phyloP scores from a whole-genome alignment of 108 stramenopile genomes.

The Nitzschia sp. region DNA sequence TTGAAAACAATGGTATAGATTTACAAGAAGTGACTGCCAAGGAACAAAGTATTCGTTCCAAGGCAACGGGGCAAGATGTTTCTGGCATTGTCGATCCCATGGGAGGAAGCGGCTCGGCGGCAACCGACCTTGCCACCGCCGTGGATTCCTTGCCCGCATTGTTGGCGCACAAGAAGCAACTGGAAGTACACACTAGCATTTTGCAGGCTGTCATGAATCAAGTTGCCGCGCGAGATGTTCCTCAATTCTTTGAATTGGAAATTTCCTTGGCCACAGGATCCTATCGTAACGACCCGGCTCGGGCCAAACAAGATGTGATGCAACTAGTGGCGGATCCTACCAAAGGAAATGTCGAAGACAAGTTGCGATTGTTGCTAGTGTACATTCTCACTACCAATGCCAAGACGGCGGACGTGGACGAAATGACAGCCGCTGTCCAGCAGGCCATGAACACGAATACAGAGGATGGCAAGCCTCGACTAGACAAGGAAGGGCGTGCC shows the following conservation, averaged over 20 bases:
- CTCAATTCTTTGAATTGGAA: constrained; percentile 95
- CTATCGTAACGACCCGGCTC: constrained; percentile 74
- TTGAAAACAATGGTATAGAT: constrained; percentile 93
- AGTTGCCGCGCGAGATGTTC: constrained; percentile 95
- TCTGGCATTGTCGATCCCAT: constrained; percentile 30
- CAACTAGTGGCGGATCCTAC: constrained; percentile 72
- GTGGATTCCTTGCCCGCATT: constrained; percentile 95
- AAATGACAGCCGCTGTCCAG: constrained; percentile 75
- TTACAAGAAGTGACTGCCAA: constrained; percentile 88
- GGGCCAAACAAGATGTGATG: constrained; percentile 82
- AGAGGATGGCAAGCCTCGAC: constrained; percentile 47
- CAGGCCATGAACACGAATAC: constrained; percentile 54
- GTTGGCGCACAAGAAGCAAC: constrained; percentile 92
- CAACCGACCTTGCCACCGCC: constrained; percentile 78
- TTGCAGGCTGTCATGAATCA: constrained; percentile 97
- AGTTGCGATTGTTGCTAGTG: constrained; percentile 90
- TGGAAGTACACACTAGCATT: constrained; percentile 96
- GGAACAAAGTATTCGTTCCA: constrained; percentile 81
- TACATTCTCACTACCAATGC: constrained; percentile 78
- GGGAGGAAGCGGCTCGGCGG: constrained; percentile 30
- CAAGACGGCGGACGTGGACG: constrained; percentile 77
- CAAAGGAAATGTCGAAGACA: constrained; percentile 96
- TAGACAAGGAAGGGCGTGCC: constrained; percentile 60
- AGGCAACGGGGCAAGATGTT: constrained; percentile 34
- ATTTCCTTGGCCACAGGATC: constrained; percentile 77